Conservation (phyloP, 805 yeast genomes). For the Yamadazyma takamatsuzukensis region DNA sequence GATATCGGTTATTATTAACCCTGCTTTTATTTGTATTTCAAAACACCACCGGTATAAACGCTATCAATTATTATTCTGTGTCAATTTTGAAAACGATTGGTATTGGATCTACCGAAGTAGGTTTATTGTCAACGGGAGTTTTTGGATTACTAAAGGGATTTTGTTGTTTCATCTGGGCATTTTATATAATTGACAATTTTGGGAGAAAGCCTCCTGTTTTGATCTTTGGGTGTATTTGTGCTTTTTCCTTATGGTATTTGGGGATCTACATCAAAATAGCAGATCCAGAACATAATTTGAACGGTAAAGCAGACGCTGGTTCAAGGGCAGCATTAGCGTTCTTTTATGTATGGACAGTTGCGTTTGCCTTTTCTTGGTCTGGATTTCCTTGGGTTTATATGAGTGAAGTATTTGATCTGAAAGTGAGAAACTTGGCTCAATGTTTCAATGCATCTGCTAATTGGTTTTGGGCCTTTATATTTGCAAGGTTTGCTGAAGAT, state of each 20-base stretch:
- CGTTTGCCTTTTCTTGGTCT: slow-evolving; percentile 42
- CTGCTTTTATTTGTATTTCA: slow-evolving; percentile 39
- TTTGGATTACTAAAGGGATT: slow-evolving; percentile 48
- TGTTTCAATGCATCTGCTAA: slow-evolving; percentile 42
- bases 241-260: slow-evolving; percentile 44
- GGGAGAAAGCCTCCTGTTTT: slow-evolving; percentile 45
- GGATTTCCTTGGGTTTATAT: slow-evolving; percentile 48
- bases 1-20: slow-evolving; percentile 34
- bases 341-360: slow-evolving; percentile 44
- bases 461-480: slow-evolving; percentile 50
- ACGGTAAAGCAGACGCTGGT: slow-evolving; percentile 21
- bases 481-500: slow-evolving; percentile 44
- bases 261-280: slow-evolving; percentile 44
- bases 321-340: slow-evolving; percentile 42
- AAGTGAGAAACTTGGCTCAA: slow-evolving; percentile 39
- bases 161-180: slow-evolving; percentile 41
- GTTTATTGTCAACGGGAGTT: slow-evolving; percentile 49
- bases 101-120: slow-evolving; percentile 42
- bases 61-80: slow-evolving; percentile 51
- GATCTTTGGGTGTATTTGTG: slow-evolving; percentile 35
- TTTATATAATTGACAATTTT: slow-evolving; percentile 41
- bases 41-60: slow-evolving; percentile 47
- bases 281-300: slow-evolving; percentile 18
- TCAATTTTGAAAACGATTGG: slow-evolving; percentile 48
- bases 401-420: slow-evolving; percentile 43